phyloP scores from a whole-genome alignment of 768 basidiomycete species.

The Postia placenta region DNA sequence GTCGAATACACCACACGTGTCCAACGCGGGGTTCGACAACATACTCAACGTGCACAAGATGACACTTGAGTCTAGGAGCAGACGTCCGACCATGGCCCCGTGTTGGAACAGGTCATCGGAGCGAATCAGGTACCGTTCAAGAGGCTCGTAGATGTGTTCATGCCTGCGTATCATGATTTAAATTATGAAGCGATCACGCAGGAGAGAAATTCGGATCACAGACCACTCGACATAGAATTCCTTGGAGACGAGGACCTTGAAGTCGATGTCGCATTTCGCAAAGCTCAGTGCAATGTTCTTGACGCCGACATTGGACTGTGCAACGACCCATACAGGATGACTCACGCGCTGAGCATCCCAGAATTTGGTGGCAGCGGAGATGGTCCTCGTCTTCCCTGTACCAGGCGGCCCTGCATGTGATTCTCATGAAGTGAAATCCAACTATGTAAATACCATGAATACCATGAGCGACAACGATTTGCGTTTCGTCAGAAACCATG shows the following conservation, averaged over 20 bases:
- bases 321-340: conserved; percentile 55
- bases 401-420: conserved; percentile 46
- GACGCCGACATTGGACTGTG: conserved; percentile 80
- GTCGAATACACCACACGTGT: conserved; percentile 25
- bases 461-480: conserved; percentile 37
- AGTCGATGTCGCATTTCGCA: conserved; percentile 43
- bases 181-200: not conserved
- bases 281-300: conserved; percentile 82
- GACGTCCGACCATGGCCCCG: conserved; percentile 13
- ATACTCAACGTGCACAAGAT: conserved; percentile 45
- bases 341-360: conserved; percentile 26
- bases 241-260: conserved; percentile 40
- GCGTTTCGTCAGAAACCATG: conserved; percentile 25
- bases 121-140: conserved; percentile 28
- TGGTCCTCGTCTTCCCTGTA: conserved; percentile 49
- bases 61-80: conserved; percentile 27
- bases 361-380: conserved; percentile 34
- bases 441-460: not conserved
- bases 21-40: conserved; percentile 41
- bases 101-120: conserved; percentile 35
- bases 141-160: conserved; percentile 37
- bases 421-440: not conserved
- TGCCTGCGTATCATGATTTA: conserved; percentile 33
- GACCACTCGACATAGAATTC: conserved; percentile 26
- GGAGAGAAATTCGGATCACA: not conserved